These are phyloP conservation scores for Debaryomyces psychrophilus DNA, from an alignment of 1,139 yeast genomes.

Conservation along the genomic window DNA sequence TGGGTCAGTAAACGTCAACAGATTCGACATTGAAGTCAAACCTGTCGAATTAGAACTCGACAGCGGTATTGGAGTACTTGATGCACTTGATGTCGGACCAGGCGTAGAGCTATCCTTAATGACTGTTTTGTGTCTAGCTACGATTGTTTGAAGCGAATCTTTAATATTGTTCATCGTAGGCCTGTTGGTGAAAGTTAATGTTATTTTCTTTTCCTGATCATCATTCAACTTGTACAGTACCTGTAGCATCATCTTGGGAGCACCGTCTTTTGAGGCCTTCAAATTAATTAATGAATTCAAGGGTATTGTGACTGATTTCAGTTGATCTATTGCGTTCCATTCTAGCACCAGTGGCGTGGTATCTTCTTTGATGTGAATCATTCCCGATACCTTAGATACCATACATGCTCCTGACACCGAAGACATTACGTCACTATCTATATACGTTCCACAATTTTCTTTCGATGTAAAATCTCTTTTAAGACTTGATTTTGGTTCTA, in stretches of 20 bases:
- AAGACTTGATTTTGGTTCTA: background rate
- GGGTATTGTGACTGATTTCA: slow-evolving; percentile 49
- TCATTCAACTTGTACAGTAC: slow-evolving; percentile 45
- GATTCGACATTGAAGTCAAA: slow-evolving; percentile 23
- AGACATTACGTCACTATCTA: slow-evolving; percentile 24
- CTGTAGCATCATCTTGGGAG: slow-evolving; percentile 70
- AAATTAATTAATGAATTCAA: slow-evolving; percentile 59
- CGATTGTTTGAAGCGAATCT: slow-evolving; percentile 67
- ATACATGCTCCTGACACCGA: slow-evolving; percentile 66
- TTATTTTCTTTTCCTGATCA: slow-evolving; percentile 45
- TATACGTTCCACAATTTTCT: background rate
- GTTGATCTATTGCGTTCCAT: slow-evolving; percentile 74
- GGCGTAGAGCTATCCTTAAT: slow-evolving; percentile 36
- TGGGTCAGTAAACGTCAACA: slow-evolving; percentile 29
- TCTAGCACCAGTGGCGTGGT: slow-evolving; percentile 62
- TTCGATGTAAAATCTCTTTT: background rate
- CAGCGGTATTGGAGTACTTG: slow-evolving; percentile 16
- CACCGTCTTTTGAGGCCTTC: slow-evolving; percentile 74
- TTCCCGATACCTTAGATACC: slow-evolving; percentile 67
- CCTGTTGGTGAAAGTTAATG: slow-evolving; percentile 68
- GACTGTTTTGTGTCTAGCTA: slow-evolving; percentile 65
- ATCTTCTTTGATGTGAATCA: slow-evolving; percentile 67
- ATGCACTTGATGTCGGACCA: slow-evolving; percentile 13
- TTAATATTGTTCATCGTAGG: slow-evolving; percentile 78
- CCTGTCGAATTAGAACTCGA: slow-evolving; percentile 11